Percentiles rank a stretch among this genome's conserved stretches.
phyloP scores from a whole-genome alignment of 2,329 filamentous ascomycete species.

The Verticillium klebahnii region DNA sequence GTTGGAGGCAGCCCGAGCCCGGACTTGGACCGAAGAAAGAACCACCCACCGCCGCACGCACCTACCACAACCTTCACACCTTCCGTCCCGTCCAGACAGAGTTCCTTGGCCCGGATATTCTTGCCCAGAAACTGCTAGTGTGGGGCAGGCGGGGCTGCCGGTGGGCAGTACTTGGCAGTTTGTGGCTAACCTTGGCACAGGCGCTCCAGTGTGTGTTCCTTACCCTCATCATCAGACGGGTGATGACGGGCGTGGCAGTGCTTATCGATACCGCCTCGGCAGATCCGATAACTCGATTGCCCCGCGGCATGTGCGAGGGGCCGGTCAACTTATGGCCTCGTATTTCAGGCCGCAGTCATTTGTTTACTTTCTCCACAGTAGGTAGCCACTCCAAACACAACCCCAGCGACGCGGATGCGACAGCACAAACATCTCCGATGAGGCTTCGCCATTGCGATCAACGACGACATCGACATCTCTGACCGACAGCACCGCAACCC shows the following conservation, averaged over 20 bases:
- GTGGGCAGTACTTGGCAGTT: neutral
- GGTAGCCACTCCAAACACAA: neutral
- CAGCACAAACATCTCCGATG: slow-evolving; percentile 1
- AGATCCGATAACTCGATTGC: neutral
- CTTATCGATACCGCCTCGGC: neutral
- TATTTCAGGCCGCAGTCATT: slow-evolving; percentile 3
- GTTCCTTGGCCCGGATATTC: neutral
- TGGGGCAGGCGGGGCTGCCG: neutral
- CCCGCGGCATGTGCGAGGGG: neutral
- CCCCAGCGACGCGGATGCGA: slow-evolving; percentile 8
- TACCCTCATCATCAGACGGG: neutral
- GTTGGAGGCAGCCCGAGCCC: neutral
- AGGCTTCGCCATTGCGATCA: slow-evolving; percentile 6
- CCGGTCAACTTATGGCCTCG: neutral
- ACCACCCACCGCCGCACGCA: neutral
- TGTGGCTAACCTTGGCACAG: neutral
- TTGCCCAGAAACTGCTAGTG: neutral
- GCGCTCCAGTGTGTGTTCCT: neutral
- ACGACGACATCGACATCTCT: slow-evolving; percentile 12
- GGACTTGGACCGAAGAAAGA: neutral
- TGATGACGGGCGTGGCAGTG: neutral
- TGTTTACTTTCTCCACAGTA: slow-evolving; percentile 20
- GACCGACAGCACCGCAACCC: slow-evolving; percentile 11
- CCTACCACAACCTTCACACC: neutral
- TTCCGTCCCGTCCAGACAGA: neutral